Evolutionary conservation across 176 grass and related monocot genomes (phyloP), one percentile per base, ranked within the genome.

Genomic region (Hsuehochloa calcarea): DNA sequence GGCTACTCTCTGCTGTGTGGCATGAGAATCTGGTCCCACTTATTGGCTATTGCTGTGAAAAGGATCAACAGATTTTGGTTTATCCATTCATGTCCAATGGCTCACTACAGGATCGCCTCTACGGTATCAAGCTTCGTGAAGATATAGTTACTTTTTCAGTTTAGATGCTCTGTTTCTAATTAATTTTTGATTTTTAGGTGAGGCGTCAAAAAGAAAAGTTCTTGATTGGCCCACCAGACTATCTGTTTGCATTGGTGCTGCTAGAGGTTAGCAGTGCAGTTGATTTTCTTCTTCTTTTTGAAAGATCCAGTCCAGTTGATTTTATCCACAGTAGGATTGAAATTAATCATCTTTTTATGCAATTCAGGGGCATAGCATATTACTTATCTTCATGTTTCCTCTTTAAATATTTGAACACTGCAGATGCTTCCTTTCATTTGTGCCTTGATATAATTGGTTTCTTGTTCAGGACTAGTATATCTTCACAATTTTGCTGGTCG

Each of bases 41-140:
- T 75, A 86, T 94, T 85, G 89, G 92, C 44, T 91, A 94, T 64
- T 94, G 89, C 73, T 94, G 89, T 91, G 92, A 94, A 89, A 94
- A 94, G 47, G 92, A 94, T 89, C 92, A 94, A 45, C 89, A 94
- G 65, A 94, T 94, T 75, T 89, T 94, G 61, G 92, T 94, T 40
- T 94, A 94, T 78, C 92, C 87, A 23, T 91, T 91, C 89, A 94
- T 94, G 92, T 94, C 87, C 51, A 94, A 94, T 91, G 92, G 92
- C 41, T 94, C 87, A 0, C 84, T 94, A 87, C 92, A 89, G 71
- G 92, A 94, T 85, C 87, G 89, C 49, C 92, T 94, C 65, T 89
- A 94, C 2, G 92, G 92, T 94, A 91, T 52, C 41, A 79, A 81
- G 20, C 71, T 84, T 77, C 6, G 2, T 12, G 40, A 75, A 74